Evolutionary conservation across 768 basidiomycete species (phyloP), one percentile per base, ranked within the genome.

Genomic region (Nidularia sp.): DNA sequence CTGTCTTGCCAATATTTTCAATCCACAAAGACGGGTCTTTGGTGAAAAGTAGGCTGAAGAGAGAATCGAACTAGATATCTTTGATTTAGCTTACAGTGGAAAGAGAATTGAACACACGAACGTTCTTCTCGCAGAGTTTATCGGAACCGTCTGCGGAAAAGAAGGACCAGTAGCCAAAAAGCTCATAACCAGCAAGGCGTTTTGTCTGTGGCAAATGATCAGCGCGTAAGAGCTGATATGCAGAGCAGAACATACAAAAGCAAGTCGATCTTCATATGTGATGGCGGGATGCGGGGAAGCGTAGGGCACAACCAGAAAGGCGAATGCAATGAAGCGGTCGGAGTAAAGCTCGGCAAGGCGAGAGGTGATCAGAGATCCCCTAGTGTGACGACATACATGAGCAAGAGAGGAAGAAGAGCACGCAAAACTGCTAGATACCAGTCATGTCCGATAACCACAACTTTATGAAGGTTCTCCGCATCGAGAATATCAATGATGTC

Each of bases 401-500:
- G n/a, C n/a, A n/a, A n/a, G n/a, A n/a, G n/a, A n/a, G n/a, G n/a
- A n/a, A n/a, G n/a, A n/a, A n/a, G n/a, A n/a, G n/a, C n/a, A n/a
- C n/a, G n/a, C n/a, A n/a, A n/a, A n/a, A n/a, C n/a, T n/a, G n/a
- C n/a, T n/a, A n/a, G n/a, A n/a, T n/a, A n/a, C 75, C 73, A 77
- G 53, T 79, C 76, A 53, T 79, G 77, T 2, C 72, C 75, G 34
- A 79, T 61, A 1, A 57, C 72, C 41, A 78, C 62, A 5, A 61
- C 67, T 43, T 64, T 63, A 5, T 34, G 53, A 29, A 72, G 53
- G 5, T 62, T 56, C 56, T 74, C 70, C 7, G 58, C 51, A 50
- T 78, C 70, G 22, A 79, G 62, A 41, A 79, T 65, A 47, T 76
- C 75, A 34, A 74, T 49, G 7, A 77, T 49, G 55, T 77, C 77